Evolutionary conservation across 345 rosid species (phyloP).

Genomic region (Kandelia obovata): DNA sequence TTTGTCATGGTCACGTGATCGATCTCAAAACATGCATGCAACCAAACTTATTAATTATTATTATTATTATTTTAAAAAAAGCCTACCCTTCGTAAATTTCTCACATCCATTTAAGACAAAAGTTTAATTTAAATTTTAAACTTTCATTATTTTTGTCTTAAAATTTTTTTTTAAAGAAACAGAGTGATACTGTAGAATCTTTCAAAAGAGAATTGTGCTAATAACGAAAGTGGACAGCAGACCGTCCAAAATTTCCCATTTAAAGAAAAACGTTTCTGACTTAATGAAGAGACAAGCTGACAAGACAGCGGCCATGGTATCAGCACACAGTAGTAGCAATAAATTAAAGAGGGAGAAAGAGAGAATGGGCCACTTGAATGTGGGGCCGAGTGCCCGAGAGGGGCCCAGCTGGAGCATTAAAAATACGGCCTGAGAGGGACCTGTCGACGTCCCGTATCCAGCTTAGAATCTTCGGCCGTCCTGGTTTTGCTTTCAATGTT

Average conservation of each 20-base stretch:
- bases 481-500: neutral
- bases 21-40: neutral
- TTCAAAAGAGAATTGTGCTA: too few relatives aligned
- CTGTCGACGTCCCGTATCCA: slow-evolving; percentile 44
- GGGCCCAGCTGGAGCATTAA: too few relatives aligned
- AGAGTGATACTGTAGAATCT: too few relatives aligned
- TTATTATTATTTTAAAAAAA: too few relatives aligned
- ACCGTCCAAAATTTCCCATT: neutral
- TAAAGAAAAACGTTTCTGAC: neutral
- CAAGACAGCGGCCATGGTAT: neutral
- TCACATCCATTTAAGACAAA: too few relatives aligned
- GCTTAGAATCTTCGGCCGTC: slow-evolving; percentile 29
- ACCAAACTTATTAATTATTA: neutral
- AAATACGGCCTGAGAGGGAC: slow-evolving; percentile 1
- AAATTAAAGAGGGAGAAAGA: neutral
- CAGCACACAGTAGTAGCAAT: neutral
- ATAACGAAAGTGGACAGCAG: neutral
- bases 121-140: too few relatives aligned
- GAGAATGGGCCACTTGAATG: neutral
- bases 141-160: too few relatives aligned
- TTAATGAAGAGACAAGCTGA: neutral
- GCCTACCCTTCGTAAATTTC: too few relatives aligned
- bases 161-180: too few relatives aligned
- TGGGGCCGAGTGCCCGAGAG: too few relatives aligned
- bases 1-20: neutral